phyloP scores from a whole-genome alignment of 2,329 filamentous ascomycete species.

The Aspergillus carbonarius region DNA sequence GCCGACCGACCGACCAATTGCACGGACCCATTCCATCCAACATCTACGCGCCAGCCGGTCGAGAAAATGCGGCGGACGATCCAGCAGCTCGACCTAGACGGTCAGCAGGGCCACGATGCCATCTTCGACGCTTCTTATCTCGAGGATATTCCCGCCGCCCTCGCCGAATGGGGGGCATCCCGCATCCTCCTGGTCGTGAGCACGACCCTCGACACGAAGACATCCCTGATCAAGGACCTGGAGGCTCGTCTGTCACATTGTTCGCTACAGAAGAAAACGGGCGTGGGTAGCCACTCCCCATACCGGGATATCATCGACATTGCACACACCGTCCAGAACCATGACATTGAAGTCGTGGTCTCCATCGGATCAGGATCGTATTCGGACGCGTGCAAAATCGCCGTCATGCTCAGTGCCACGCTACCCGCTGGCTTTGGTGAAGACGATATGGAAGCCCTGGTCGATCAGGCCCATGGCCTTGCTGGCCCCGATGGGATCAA shows the following conservation, averaged over 20 bases:
- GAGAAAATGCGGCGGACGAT: not conserved
- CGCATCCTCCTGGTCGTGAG: slow-evolving; percentile 2
- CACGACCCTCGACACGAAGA: slow-evolving; percentile 1
- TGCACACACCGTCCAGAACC: not conserved
- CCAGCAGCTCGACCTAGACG: not conserved
- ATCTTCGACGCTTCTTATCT: slow-evolving; percentile 4
- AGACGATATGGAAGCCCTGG: slow-evolving; percentile 2
- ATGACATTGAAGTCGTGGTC: not conserved
- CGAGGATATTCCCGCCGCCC: not conserved
- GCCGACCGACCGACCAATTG: too few species aligned
- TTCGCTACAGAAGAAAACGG: slow-evolving; percentile 2
- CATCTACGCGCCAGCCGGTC: not conserved
- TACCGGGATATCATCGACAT: slow-evolving; percentile 3
- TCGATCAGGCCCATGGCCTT: not conserved
- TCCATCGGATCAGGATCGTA: slow-evolving; percentile 1
- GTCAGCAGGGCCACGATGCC: not conserved
- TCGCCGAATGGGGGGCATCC: not conserved
- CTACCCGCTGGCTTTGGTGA: not conserved
- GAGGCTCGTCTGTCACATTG: not conserved
- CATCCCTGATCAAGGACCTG: not conserved
- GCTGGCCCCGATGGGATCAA: not conserved
- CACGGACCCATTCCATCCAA: not conserved
- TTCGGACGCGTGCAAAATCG: slow-evolving; percentile 5
- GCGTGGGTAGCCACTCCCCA: slow-evolving; percentile 2
- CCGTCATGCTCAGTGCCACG: slow-evolving; percentile 3